phyloP scores from a whole-genome alignment of 2,329 filamentous ascomycete genomes.

The Botrytis squamosa region DNA sequence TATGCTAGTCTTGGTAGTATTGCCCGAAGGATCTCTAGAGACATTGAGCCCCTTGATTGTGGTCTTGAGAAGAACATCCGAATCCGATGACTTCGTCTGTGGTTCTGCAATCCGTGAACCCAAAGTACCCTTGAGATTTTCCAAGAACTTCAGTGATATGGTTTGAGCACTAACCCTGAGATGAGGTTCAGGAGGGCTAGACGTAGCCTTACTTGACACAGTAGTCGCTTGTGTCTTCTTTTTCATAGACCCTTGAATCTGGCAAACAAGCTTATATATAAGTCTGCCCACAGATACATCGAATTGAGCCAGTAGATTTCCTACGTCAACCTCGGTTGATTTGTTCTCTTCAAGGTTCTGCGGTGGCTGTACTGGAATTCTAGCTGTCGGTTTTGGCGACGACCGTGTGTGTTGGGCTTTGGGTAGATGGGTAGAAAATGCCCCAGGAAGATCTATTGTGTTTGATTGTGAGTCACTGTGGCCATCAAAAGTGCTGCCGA shows the following conservation, averaged over 20 bases:
- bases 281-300: slow-evolving; percentile 40
- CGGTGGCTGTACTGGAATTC: neutral
- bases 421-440: slow-evolving; percentile 53
- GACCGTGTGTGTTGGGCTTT: neutral
- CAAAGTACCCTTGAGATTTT: slow-evolving; percentile 36
- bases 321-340: slow-evolving; percentile 36
- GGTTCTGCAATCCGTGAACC: slow-evolving; percentile 22
- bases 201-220: slow-evolving; percentile 18
- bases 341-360: slow-evolving; percentile 17
- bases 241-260: slow-evolving; percentile 32
- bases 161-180: slow-evolving; percentile 32
- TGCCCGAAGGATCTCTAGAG: slow-evolving; percentile 23
- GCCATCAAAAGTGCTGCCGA: slow-evolving; percentile 28
- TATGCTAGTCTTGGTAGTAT: slow-evolving; percentile 32
- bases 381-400: neutral
- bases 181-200: slow-evolving; percentile 19
- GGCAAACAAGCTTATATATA: slow-evolving; percentile 35
- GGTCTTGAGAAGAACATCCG: slow-evolving; percentile 37
- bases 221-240: slow-evolving; percentile 19
- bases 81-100: slow-evolving; percentile 18
- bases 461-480: slow-evolving; percentile 36
- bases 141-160: slow-evolving; percentile 38
- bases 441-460: slow-evolving; percentile 57
- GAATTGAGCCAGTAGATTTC: slow-evolving; percentile 35
- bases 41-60: slow-evolving; percentile 35